Evolutionary conservation across 345 rosid genomes (phyloP), one percentile per base, ranked within the genome.

Genomic region (Pistacia atlantica): DNA sequence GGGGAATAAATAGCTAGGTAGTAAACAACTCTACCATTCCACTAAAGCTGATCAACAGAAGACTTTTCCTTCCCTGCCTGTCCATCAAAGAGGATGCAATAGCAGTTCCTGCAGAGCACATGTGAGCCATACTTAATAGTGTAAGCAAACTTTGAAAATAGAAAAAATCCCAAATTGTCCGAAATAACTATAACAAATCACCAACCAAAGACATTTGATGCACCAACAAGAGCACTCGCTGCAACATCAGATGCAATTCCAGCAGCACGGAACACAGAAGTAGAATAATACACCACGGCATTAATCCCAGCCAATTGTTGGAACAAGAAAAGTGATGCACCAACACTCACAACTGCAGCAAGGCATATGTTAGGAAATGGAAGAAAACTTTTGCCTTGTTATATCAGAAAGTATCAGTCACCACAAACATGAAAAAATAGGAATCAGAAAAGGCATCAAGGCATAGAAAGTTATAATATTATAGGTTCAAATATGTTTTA

Each of bases 211-310:
- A 96, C 99, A 73, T 96, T 96, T 78, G 99, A 84, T 69, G 97
- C 97, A 79, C 98, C 99, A 80, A 96, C 99, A 56, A 96, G 92
- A 80, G 98, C 99, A 87, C 99, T 96, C 54, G 99, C 98, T 78
- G 99, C 97, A 67, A 96, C 97, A 86, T 96, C 98, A 75, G 99
- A 96, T 78, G 83, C 84, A 77, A 96, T 86, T 65, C 99, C 98
- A 71, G 90, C 98, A 62, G 91, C 88, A 49, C 97, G 97, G 72
- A 97, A 97, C 77, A 97, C 99, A 13, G 99, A 83, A 60, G 98
- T 94, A 18, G 99, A 97, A 88, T 97, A 97, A 80, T 94, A 97
- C 18, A 97, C 98, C 67, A 97, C 99, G 48, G 97, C 99, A 67
- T 97, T 97, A 85, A 97, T 97, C 67, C 99, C 99, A 10, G 98